Percentiles rank a stretch among this genome's conserved stretches.
Conservation (phyloP, 305 asterid genomes). For the Ajuga reptans region DNA sequence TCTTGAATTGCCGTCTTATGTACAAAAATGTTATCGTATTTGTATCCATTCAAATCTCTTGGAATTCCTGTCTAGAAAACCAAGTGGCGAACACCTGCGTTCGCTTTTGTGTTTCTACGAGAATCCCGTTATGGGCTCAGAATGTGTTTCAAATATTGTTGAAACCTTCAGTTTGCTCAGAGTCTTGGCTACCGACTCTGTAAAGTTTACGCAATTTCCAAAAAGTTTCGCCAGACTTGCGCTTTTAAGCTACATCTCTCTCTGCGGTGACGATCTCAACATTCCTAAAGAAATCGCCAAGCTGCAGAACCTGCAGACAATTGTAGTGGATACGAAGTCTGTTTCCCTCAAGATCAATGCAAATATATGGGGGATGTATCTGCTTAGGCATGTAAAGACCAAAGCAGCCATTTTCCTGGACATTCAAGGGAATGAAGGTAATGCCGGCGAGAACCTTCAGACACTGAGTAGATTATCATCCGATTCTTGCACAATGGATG, state of each 20-base stretch:
- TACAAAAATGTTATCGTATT: conserved; percentile 24
- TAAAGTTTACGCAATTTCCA: conserved; percentile 28
- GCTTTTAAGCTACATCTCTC: conserved; percentile 34
- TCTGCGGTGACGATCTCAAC: conserved; percentile 5
- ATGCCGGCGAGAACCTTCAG: conserved; percentile 19
- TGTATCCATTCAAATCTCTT: conserved; percentile 25
- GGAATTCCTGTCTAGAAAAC: conserved; percentile 12
- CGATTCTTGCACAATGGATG: conserved; percentile 8
- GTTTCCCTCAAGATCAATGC: conserved; percentile 20
- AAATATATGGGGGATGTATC: conserved; percentile 31
- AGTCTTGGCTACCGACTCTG: conserved; percentile 23
- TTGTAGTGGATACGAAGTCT: conserved; percentile 24
- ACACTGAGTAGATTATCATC: conserved; percentile 21
- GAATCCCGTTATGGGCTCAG: conserved; percentile 12
- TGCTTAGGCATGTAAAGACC: conserved; percentile 32
- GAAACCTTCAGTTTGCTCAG: conserved; percentile 27
- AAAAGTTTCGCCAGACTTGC: conserved; percentile 12
- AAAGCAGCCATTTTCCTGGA: conserved; percentile 26
- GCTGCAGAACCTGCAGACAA: conserved; percentile 30
- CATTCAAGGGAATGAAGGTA: background rate
- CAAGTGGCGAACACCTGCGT: conserved; percentile 21
- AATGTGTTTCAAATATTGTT: conserved; percentile 9
- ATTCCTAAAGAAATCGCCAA: conserved; percentile 19
- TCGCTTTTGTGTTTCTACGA: conserved; percentile 33
- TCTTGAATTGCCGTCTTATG: conserved; percentile 9